Conservation (phyloP, 176 grass and related monocot species). For the Puccinellia tenuiflora region DNA sequence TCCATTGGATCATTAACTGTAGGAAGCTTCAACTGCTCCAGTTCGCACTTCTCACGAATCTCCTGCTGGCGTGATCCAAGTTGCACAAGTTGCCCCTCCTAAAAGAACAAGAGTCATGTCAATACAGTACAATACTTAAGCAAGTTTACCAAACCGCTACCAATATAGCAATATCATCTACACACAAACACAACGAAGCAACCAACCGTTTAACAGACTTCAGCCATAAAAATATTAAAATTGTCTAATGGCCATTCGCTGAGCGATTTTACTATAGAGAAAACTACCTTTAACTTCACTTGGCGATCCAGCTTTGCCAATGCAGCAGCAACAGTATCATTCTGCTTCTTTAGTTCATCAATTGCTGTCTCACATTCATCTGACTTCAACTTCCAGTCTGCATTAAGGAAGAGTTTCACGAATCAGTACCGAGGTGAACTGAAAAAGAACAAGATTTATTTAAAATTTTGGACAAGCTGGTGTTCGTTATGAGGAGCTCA, state of each 20-base stretch:
- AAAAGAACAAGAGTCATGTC: slow-evolving; percentile 29
- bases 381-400: slow-evolving; percentile 94
- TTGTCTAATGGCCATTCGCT: not conserved
- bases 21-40: slow-evolving; percentile 89
- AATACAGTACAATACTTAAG: slow-evolving; percentile 7
- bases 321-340: slow-evolving; percentile 49
- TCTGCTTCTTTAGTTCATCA: slow-evolving; percentile 81
- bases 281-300: slow-evolving; percentile 74
- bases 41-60: slow-evolving; percentile 78
- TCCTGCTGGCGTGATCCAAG: slow-evolving; percentile 53
- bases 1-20: slow-evolving; percentile 81
- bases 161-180: not conserved
- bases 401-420: slow-evolving; percentile 11
- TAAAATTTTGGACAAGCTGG: not conserved
- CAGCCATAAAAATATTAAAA: not conserved
- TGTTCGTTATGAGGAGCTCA: not conserved
- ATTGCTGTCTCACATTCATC: slow-evolving; percentile 79
- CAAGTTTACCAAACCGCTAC: not conserved
- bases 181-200: slow-evolving; percentile 18
- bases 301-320: slow-evolving; percentile 71
- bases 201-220: slow-evolving; percentile 9
- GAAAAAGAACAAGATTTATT: slow-evolving; percentile 2
- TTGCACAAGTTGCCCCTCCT: slow-evolving; percentile 69
- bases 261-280: slow-evolving; percentile 8
- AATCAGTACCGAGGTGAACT: slow-evolving; percentile 22